phyloP scores from a whole-genome alignment of 2,329 filamentous ascomycete genomes.

The Chaetomium olivaceum region DNA sequence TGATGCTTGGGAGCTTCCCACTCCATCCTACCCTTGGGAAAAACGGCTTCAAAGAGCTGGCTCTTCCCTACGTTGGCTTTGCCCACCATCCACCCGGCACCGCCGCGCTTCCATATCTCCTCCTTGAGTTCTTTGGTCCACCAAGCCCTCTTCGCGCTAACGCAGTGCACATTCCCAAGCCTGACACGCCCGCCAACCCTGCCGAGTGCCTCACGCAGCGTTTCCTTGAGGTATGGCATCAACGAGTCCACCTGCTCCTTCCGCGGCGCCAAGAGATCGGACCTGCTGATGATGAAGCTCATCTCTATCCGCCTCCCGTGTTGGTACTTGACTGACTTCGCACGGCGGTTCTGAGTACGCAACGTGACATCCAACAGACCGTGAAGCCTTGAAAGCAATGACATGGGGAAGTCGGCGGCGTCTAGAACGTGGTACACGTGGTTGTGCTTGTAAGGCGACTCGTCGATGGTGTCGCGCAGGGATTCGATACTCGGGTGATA shows the following conservation, averaged over 20 bases:
- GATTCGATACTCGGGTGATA: constrained; percentile 78
- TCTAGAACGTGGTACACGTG: constrained; percentile 95
- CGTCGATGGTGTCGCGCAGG: constrained; percentile 78
- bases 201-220: constrained; percentile 75
- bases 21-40: constrained; percentile 70
- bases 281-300: constrained; percentile 87
- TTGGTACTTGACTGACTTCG: constrained; percentile 65
- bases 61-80: constrained; percentile 98
- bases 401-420: constrained; percentile 95
- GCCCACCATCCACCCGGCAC: constrained; percentile 94
- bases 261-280: constrained; percentile 80
- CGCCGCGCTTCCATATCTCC: constrained; percentile 79
- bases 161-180: constrained; percentile 83
- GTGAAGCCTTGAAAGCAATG: constrained; percentile 76
- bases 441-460: constrained; percentile 87
- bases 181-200: constrained; percentile 67
- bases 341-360: constrained; percentile 77
- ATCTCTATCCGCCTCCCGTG: constrained; percentile 71
- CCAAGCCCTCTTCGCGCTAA: constrained; percentile 85
- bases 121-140: constrained; percentile 87
- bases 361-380: constrained; percentile 69
- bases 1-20: constrained; percentile 41
- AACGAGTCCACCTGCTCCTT: constrained; percentile 81
- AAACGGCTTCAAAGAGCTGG: constrained; percentile 81
- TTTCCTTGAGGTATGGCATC: constrained; percentile 80